Evolutionary conservation across 2,329 filamentous ascomycete species (phyloP), one percentile per base, ranked within the genome.

Genomic region (Penicillium oxalicum): DNA sequence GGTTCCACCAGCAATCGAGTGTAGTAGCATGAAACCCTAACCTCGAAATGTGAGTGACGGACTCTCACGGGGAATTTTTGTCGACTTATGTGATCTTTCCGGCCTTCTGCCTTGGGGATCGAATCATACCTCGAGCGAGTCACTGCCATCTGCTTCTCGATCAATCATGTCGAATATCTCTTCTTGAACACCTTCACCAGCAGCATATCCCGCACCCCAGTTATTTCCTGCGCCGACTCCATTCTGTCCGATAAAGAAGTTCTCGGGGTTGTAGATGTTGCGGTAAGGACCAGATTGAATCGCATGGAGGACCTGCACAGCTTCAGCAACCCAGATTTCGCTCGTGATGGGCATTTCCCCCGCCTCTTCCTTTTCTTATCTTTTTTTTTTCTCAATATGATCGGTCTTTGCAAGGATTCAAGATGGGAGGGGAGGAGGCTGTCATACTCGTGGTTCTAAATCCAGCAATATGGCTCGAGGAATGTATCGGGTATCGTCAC

Each of bases 131-230:
- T 98, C 93, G 4, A 98, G 78, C 45, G 91, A 96, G 70, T 98
- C 93, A 67, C 91, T 97, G 29, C 94, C 94, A 70, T 98, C 93
- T 12, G 94, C 93, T 69, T 98, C 93, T 52, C 93, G 86, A 67
- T 98, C 93, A 63, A 98, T 95, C 90, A 98, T 98, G 69, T 98
- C 94, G 79, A 98, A 88, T 48, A 98, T 89, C 68, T 98, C 93
- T 70, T 98, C 93, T 61, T 91, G 89, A 18, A 98, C 89, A 39
- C 80, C 78, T 69, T 96, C 91, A 59, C 91, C 93, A 46, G 88
- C 91, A 58, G 93, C 84, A 72, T 98, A 98, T 40, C 93, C 93
- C 64, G 93, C 87, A 52, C 91, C 93, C 93, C 93, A 98, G 70
- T 97, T 98, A 72, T 98, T 98, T 40, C 90, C 93, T 5, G 93